These are phyloP conservation scores for Grammothele lineata DNA, from an alignment of 768 basidiomycete species.

Conservation along the genomic window DNA sequence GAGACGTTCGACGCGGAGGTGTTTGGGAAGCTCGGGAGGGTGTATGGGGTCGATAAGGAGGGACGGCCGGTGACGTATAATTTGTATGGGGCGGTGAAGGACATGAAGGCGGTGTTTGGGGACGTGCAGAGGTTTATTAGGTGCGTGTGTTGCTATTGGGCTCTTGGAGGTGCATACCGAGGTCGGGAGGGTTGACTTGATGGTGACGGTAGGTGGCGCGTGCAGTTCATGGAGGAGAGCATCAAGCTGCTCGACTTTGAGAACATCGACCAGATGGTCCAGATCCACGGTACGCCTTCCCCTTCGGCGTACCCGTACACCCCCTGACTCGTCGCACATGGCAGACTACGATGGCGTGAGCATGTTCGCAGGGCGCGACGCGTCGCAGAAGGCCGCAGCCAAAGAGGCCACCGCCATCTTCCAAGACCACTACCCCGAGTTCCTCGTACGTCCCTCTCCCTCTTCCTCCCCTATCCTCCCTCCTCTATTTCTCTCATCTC, in stretches of 20 bases:
- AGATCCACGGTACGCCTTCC: constrained; percentile 66
- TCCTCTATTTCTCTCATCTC: too few species aligned
- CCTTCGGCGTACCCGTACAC: not conserved
- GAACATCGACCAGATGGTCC: constrained; percentile 66
- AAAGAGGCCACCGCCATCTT: constrained; percentile 73
- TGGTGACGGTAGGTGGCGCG: constrained; percentile 71
- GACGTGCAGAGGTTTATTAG: constrained; percentile 74
- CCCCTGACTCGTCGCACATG: not conserved
- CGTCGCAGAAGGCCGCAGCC: constrained; percentile 76
- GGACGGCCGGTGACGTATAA: constrained; percentile 78
- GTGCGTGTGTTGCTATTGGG: constrained; percentile 32
- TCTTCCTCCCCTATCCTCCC: not conserved
- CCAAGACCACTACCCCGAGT: constrained; percentile 73
- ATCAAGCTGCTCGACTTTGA: constrained; percentile 64
- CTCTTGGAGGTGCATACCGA: not conserved
- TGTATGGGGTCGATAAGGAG: constrained; percentile 67
- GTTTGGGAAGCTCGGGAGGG: constrained; percentile 52
- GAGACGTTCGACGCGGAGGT: constrained; percentile 36
- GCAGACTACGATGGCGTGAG: constrained; percentile 75
- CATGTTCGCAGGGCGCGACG: constrained; percentile 48
- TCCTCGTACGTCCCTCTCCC: constrained; percentile 45
- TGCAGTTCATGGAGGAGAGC: constrained; percentile 71
- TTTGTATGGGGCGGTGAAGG: constrained; percentile 66
- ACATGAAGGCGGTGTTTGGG: constrained; percentile 68
- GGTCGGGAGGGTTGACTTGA: not conserved